Base-by-base conservation (phyloP, 2,329 filamentous ascomycete genomes). In the Aureobasidium musti region DNA sequence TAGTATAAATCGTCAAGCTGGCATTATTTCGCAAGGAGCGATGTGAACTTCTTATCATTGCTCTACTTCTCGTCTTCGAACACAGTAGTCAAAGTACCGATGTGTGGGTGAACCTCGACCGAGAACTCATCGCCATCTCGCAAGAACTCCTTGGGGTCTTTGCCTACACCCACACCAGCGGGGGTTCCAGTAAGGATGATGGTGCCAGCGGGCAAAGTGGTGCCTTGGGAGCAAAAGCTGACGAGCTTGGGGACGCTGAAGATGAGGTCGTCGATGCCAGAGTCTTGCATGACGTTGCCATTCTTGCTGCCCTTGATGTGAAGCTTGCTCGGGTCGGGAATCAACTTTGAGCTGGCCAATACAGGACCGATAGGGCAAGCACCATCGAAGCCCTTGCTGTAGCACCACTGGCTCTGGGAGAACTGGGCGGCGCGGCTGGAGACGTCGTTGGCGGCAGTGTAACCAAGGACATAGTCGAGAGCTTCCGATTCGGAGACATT, bases 381-480 rank as follows among this genome's bases (percentile, higher is more conserved):
- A 33, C 82, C 82, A 69, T 87, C 85, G 65, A 87, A 85, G 1
- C 84, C 83, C 75, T 87, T 87, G 28, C 83, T 86, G 73, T 82
- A 87, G 67, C 80, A 84, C 80, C 83, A 85, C 72, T 87, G 84
- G 59, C 77, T 79, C 73, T 83, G 81, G 26, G 79, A 78, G 70
- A 83, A 79, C 77, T 88, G 86, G 63, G 79, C 80, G 60, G 83
- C 82, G 4, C 86, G 82, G 68, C 83, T 84, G 2, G 85, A 87
- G 7, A 89, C 82, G 72, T 89, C 87, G 76, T 89, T 89, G 71
- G 82, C 82, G 26, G 82, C 82, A 0, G 85, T 87, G 73, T 89
- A 89, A 33, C 87, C 87, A 1, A 89, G 82, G 5, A 89, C 80
- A 71, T 88, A 87, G 69, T 83, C 80, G 60, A 86, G 73, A 5